Conservation (phyloP, 2,329 filamentous ascomycete species). For the Fusarium scirpi region DNA sequence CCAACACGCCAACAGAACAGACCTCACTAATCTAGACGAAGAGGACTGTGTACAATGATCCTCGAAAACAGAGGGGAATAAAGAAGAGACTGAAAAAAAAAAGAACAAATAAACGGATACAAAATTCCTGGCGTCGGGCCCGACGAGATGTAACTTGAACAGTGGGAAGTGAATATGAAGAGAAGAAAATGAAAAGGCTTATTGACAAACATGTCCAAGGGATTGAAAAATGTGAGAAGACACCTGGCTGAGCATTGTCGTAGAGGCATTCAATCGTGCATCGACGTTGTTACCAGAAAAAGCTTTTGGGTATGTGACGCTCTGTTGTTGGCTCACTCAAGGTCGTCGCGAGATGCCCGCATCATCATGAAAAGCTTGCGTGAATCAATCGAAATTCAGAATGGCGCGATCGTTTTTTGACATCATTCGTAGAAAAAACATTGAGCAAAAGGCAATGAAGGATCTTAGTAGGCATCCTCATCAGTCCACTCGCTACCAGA, state of each 20-base stretch:
- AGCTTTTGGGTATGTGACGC: conserved; percentile 17
- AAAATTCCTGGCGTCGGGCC: conserved; percentile 41
- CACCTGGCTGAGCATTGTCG: conserved; percentile 19
- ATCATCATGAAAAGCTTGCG: conserved; percentile 48
- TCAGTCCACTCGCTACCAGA: conserved; percentile 76
- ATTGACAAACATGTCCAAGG: conserved; percentile 36
- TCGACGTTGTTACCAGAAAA: conserved; percentile 28
- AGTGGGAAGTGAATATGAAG: conserved; percentile 21
- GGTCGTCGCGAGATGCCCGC: conserved; percentile 47
- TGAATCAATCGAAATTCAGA: conserved; percentile 45
- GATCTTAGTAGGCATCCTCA: conserved; percentile 67
- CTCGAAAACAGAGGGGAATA: conserved; percentile 8
- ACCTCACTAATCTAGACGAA: conserved; percentile 20
- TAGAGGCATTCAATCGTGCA: conserved; percentile 32
- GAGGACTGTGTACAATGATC: conserved; percentile 11
- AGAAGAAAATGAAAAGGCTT: conserved; percentile 4
- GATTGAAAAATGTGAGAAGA: conserved; percentile 26
- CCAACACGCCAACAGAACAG: conserved; percentile 21
- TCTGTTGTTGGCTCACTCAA: conserved; percentile 44
- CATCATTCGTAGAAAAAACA: conserved; percentile 40
- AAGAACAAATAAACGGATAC: conserved; percentile 11
- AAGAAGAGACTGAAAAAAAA: not conserved
- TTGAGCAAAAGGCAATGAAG: not conserved
- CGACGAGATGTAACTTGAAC: conserved; percentile 34
- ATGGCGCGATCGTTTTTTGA: conserved; percentile 30